phyloP scores from a whole-genome alignment of 257 asterid genomes.

The Solanum phureja region DNA sequence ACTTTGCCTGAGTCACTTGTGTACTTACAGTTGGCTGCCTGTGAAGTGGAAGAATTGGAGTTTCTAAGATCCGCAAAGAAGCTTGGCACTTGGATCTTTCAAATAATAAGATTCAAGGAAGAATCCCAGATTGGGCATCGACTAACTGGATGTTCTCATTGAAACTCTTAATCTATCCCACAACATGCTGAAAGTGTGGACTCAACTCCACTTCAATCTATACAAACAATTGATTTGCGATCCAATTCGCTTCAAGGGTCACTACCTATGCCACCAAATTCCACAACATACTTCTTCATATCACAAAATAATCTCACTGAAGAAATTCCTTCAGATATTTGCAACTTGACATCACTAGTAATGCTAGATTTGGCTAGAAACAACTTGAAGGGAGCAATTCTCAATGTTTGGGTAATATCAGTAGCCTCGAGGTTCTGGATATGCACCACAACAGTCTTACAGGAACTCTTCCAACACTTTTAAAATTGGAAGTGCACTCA shows the following conservation, averaged over 20 bases:
- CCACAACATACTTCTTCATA: background rate
- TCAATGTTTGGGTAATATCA: background rate
- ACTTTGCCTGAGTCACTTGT: background rate
- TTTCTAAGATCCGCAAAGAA: background rate
- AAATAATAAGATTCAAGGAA: background rate
- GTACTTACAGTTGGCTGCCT: background rate
- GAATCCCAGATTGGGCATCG: background rate
- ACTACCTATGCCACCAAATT: background rate
- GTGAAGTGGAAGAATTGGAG: background rate
- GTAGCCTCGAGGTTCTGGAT: background rate
- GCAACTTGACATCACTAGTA: background rate
- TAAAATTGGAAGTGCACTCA: too few relatives aligned
- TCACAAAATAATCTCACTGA: conserved; percentile 1
- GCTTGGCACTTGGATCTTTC: background rate
- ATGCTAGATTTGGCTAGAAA: background rate
- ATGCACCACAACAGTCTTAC: background rate
- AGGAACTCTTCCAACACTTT: background rate
- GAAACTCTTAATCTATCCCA: background rate
- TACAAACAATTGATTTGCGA: too few relatives aligned
- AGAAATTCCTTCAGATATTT: conserved; percentile 1
- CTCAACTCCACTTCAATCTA: background rate
- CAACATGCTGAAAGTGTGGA: background rate
- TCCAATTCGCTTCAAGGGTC: background rate
- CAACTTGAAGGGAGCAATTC: background rate
- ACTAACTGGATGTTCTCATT: background rate